A percentile compares a stretch with the other conserved stretches of the same genome.
These are phyloP conservation scores for Fomes fomentarius DNA, from an alignment of 1,284 basidiomycete species.

Conservation along the genomic window DNA sequence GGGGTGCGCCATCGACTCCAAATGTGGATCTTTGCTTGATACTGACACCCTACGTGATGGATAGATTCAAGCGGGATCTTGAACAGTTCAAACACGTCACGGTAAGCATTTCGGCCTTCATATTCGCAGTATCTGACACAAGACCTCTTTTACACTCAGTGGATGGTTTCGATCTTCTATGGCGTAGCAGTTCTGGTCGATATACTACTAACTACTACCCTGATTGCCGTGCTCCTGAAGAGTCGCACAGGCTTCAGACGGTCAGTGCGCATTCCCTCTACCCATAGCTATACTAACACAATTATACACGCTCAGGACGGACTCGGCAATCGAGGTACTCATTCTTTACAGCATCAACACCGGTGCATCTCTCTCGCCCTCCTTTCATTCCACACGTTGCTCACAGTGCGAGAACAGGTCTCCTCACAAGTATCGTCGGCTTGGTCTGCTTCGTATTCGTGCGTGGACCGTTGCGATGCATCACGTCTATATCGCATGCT, in stretches of 20 bases:
- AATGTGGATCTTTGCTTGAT: too few relatives aligned
- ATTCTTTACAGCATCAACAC: slow-evolving; percentile 5
- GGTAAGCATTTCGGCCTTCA: too few relatives aligned
- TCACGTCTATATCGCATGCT: too few relatives aligned
- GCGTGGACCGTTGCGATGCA: not conserved
- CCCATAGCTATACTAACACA: too few relatives aligned
- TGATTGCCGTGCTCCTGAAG: slow-evolving; percentile 1
- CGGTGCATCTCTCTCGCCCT: not conserved
- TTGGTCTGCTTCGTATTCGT: slow-evolving; percentile 3
- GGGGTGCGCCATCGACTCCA: too few relatives aligned
- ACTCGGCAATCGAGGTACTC: slow-evolving; percentile 1
- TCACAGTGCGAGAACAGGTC: not conserved
- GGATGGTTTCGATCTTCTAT: slow-evolving; percentile 4
- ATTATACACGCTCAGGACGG: not conserved
- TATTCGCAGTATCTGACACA: too few relatives aligned
- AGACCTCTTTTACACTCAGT: not conserved
- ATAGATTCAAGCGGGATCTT: too few relatives aligned
- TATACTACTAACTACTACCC: not conserved
- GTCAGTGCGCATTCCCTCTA: not conserved
- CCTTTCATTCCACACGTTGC: too few relatives aligned
- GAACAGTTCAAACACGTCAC: too few relatives aligned
- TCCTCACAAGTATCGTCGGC: not conserved
- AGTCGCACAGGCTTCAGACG: slow-evolving; percentile 1
- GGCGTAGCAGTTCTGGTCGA: too few relatives aligned
- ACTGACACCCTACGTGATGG: too few relatives aligned